Evolutionary conservation across 1,139 yeast genomes (phyloP), one percentile per base, ranked within the genome.

Genomic region (Yamadazyma triangularis): DNA sequence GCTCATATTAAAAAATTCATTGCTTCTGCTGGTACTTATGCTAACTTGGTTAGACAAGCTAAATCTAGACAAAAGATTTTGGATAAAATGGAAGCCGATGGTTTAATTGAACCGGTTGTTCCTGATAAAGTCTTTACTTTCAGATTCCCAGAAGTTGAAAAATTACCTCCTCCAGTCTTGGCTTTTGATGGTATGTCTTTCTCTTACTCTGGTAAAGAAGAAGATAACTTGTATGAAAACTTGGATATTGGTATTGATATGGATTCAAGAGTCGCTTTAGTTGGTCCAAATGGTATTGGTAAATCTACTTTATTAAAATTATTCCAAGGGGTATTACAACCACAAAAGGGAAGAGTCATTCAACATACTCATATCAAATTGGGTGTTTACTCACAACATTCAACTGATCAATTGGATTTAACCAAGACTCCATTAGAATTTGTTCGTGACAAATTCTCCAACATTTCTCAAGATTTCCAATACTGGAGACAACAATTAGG

Each of bases 61-160:
- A 91, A 91, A 67, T 91, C 98, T 28, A 87, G 97, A 71, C 98
- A 93, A 76, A 91, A 93, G 81, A 93, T 91, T 58, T 76, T 91
- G 64, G 98, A 91, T 68, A 93, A 93, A 80, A 93, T 91, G 98
- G 98, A 91, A 70, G 98, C 98, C 48, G 98, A 91, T 60, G 99
- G 98, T 58, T 77, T 91, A 53, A 84, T 91, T 54, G 87, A 86
- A 65, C 81, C 95, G 36, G 98, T 93, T 45, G 89, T 79, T 37
- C 85, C 86, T 32, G 98, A 91, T 60, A 86, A 76, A 67, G 95
- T 88, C 21, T 91, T 91, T 63, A 78, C 94, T 3, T 91, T 91
- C 77, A 76, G 84, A 55, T 91, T 93, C 77, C 89, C 97, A 35
- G 89, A 80, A 27, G 96, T 91, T 41, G 98, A 91, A 62, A 88